Conservation (phyloP, 106 monocot species). For the Dioscorea zingiberensis region DNA sequence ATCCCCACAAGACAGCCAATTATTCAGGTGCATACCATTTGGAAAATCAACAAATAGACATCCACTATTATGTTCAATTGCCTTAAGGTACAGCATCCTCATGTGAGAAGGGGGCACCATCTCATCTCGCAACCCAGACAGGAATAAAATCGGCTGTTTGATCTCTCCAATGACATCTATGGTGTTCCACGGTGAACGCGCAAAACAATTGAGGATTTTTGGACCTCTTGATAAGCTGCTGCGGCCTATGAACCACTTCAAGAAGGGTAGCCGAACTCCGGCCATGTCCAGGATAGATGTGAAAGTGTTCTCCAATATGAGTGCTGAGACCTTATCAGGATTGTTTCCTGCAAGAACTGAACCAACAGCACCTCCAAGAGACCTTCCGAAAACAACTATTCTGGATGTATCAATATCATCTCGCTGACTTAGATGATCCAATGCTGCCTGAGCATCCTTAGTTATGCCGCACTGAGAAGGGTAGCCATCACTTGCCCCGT, state of each 20-base stretch:
- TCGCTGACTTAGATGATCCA: slow-evolving; percentile 82
- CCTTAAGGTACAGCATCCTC: slow-evolving; percentile 59
- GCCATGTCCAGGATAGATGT: slow-evolving; percentile 98
- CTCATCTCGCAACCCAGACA: slow-evolving; percentile 95
- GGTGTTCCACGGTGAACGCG: slow-evolving; percentile 92
- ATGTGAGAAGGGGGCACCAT: slow-evolving; percentile 94
- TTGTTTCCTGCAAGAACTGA: slow-evolving; percentile 85
- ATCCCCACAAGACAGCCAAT: slow-evolving; percentile 84
- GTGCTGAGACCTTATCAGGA: slow-evolving; percentile 83
- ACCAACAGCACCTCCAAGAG: slow-evolving; percentile 97
- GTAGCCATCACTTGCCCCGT: slow-evolving; percentile 90
- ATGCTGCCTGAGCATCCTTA: slow-evolving; percentile 96
- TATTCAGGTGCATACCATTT: slow-evolving; percentile 94
- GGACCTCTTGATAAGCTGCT: slow-evolving; percentile 57
- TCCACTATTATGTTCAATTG: slow-evolving; percentile 29
- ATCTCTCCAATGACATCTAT: slow-evolving; percentile 79
- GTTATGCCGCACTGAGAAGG: slow-evolving; percentile 93
- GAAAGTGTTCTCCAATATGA: slow-evolving; percentile 97
- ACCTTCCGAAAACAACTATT: slow-evolving; percentile 97
- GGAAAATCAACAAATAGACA: slow-evolving; percentile 87
- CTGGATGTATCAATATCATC: slow-evolving; percentile 82
- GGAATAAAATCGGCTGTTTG: slow-evolving; percentile 89
- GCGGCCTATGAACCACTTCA: slow-evolving; percentile 85
- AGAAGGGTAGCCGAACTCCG: slow-evolving; percentile 76
- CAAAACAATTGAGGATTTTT: slow-evolving; percentile 79